Base-by-base conservation (phyloP, 1,284 basidiomycete genomes). In the Stygiomarasmius scandens region DNA sequence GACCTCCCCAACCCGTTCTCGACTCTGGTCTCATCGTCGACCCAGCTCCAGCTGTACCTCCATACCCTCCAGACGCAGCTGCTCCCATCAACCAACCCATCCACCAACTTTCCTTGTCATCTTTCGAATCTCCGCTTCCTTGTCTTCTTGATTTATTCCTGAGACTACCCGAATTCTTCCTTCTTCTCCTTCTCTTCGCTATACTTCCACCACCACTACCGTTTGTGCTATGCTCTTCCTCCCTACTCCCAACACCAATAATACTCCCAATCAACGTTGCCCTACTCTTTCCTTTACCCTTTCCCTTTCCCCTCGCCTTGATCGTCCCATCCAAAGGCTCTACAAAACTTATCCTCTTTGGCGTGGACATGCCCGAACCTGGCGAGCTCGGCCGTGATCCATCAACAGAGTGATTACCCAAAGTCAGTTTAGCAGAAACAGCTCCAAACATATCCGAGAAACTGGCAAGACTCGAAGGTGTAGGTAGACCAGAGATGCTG, bases 321-420 rank as follows among this genome's bases (percentile, higher is more conserved):
- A 70, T 69, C 14, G 76, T 74, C 63, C 86, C 84, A 45, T 90
- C 87, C 0, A 88, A 87, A 34, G 89, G 74, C 69, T 86, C 80
- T 25, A 87, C 87, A 62, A 92, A 92, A 60, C 85, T 88, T 52
- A 92, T 91, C 24, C 85, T 79, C 60, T 88, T 89, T 4, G 89
- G 89, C n/a, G 89, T 90, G 32, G 83, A 85, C 55, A 67, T 64
- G 54, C 63, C 65, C 27, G 68, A 70, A 22, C 29, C n/a, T n/a
- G n/a, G n/a, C n/a, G n/a, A n/a, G n/a, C n/a, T n/a, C n/a, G n/a
- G n/a, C n/a, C n/a, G n/a, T n/a, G n/a, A n/a, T n/a, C n/a, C n/a
- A n/a, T n/a, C n/a, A n/a, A n/a, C n/a, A n/a, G n/a, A n/a, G 22
- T 44, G 22, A 12, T 19, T 11, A 11, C 45, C 4, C 47, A 25